Evolutionary conservation across 306 rosid genomes (phyloP).

Genomic region (Cercis canadensis): DNA sequence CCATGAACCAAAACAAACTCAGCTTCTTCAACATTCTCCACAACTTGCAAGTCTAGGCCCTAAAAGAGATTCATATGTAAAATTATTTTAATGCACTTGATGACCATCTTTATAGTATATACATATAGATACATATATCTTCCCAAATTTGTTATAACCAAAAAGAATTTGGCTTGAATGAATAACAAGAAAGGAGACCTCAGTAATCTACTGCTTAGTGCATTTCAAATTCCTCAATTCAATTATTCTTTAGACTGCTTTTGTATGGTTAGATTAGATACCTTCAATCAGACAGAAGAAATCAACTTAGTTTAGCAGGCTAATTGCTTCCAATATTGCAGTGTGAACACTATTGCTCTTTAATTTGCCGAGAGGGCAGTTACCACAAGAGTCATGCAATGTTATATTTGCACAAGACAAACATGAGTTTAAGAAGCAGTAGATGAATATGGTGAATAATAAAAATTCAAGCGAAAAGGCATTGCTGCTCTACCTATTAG

Average conservation of each 20-base stretch:
- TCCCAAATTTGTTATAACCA: background rate
- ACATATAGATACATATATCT: background rate
- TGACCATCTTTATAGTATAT: slow-evolving; percentile 7
- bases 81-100: slow-evolving; percentile 25
- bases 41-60: slow-evolving; percentile 86
- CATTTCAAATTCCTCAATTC: slow-evolving; percentile 29
- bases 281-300: slow-evolving; percentile 16
- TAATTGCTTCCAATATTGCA: slow-evolving; percentile 14
- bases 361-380: slow-evolving; percentile 10
- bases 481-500: slow-evolving; percentile 23
- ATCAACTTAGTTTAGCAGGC: slow-evolving; percentile 21
- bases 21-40: slow-evolving; percentile 78
- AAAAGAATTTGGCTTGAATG: slow-evolving; percentile 19
- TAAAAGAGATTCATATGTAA: slow-evolving; percentile 37
- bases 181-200: slow-evolving; percentile 29
- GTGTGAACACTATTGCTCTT: slow-evolving; percentile 8
- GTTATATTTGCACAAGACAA: slow-evolving; percentile 21
- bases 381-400: slow-evolving; percentile 13
- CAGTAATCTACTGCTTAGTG: slow-evolving; percentile 10
- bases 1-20: slow-evolving; percentile 97
- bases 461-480: slow-evolving; percentile 30
- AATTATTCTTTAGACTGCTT: slow-evolving; percentile 8
- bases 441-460: slow-evolving; percentile 12
- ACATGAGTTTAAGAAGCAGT: slow-evolving; percentile 17
- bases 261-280: background rate